Evolutionary conservation across 108 stramenopile species (phyloP), one percentile per base, ranked within the genome.

Genomic region (Nitzschia sp.): DNA sequence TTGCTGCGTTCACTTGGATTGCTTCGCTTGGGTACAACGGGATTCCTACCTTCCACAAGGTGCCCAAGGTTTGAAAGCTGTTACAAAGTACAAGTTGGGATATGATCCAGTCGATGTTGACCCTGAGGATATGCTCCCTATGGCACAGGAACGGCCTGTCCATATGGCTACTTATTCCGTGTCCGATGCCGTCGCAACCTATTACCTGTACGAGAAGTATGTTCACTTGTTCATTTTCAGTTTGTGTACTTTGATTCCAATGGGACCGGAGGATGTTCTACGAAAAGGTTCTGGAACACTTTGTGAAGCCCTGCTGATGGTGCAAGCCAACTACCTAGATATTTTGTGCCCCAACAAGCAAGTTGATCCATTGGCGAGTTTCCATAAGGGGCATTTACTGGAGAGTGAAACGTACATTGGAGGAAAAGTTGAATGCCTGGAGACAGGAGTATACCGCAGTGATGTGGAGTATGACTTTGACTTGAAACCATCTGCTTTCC

Each of bases 351-450:
- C 98, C 0, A 99, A 99, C 81, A 99, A 99, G 83, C 95, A 99
- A 73, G 69, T 89, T 17, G 97, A 97, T 64, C 86, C 93, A 12
- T 52, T 86, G 52, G 87, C 87, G 34, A 83, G 87, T 64, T 96
- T 95, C 79, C 85, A 95, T 65, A 83, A 96, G 46, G 98, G 98
- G 15, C 94, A 97, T 59, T 80, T 99, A 11, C 78, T 98, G 8
- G 98, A 98, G 79, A 93, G 94, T 38, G 98, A 99, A 73, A 99
- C 98, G 6, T 99, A 99, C 72, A 96, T 99, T 72, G 98, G 98
- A 19, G 98, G 98, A 19, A 97, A 98, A 70, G 98, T 99, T 7
- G 98, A 99, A 69, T 98, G 96, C 69, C 69, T 99, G 51, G 98
- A 99, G 80, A 93, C 97, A n/a, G 98, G 98, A 34, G 97, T 99